Evolutionary conservation across 352 stramenopile genomes (phyloP).

Genomic region (Phytophthora fragariaefolia): DNA sequence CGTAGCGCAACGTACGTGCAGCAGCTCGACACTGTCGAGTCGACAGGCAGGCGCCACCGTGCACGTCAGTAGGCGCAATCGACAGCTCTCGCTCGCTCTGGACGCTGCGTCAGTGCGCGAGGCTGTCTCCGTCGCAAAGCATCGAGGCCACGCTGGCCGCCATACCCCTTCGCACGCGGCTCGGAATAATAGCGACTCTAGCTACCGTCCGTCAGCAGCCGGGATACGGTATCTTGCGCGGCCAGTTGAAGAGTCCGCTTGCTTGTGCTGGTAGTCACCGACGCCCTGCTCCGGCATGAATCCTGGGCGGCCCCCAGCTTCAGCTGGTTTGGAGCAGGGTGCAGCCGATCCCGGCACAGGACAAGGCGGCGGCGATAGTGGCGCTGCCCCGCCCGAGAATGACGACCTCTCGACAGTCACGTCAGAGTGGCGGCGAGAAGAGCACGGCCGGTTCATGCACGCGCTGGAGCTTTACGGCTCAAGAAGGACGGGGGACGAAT

Average conservation of each 20-base stretch:
- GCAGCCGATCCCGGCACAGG: constrained; percentile 10
- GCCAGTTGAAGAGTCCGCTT: constrained; percentile 25
- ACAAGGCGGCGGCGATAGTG: neutral
- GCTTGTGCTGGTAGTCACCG: constrained; percentile 25
- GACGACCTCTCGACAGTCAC: constrained; percentile 11
- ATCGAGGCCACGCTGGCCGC: neutral
- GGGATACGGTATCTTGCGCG: constrained; percentile 32
- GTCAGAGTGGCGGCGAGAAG: constrained; percentile 60
- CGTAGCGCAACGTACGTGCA: neutral
- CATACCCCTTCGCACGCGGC: neutral
- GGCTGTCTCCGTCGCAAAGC: constrained; percentile 23
- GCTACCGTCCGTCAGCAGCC: constrained; percentile 18
- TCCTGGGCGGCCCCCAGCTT: constrained; percentile 11
- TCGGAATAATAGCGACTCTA: constrained; percentile 3
- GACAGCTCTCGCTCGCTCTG: constrained; percentile 3
- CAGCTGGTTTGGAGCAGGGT: constrained; percentile 30
- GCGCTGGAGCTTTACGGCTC: constrained; percentile 75
- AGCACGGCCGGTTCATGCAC: constrained; percentile 85
- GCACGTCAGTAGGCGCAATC: constrained; percentile 9
- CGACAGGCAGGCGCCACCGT: neutral
- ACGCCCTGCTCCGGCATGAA: no score
- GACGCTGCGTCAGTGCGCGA: neutral
- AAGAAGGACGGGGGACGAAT: constrained; percentile 60
- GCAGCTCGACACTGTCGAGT: no score
- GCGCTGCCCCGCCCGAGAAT: constrained; percentile 1